Percentiles rank a stretch among this genome's conserved stretches.
Conservation (phyloP, 805 yeast genomes). For the Wickerhamiella kurtzmanii region DNA sequence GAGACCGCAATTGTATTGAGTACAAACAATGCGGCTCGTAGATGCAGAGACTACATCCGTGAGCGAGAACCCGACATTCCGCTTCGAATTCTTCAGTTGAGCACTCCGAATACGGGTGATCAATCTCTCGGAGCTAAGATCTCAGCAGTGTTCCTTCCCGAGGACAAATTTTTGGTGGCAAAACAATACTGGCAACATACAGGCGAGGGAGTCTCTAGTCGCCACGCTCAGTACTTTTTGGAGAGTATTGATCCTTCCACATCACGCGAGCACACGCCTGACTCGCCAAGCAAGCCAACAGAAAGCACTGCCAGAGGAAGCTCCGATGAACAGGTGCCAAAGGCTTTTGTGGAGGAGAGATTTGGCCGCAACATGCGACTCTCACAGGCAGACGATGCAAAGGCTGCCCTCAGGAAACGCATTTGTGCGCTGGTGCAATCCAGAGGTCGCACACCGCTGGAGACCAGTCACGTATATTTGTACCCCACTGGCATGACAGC, state of each 20-base stretch:
- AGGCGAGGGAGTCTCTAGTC: constrained; percentile 91
- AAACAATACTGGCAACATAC: constrained; percentile 93
- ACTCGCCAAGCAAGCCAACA: constrained; percentile 26
- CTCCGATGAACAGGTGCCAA: constrained; percentile 14
- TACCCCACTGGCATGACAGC: constrained; percentile 91
- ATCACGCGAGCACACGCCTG: constrained; percentile 3
- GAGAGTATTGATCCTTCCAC: constrained; percentile 22
- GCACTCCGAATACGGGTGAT: constrained; percentile 19
- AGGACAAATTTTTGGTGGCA: constrained; percentile 44
- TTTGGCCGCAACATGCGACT: constrained; percentile 82
- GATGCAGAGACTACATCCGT: constrained; percentile 70
- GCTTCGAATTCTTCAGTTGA: constrained; percentile 26
- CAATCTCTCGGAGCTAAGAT: constrained; percentile 46
- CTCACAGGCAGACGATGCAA: constrained; percentile 62
- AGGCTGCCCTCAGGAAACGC: constrained; percentile 55
- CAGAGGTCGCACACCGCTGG: constrained; percentile 6
- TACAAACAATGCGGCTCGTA: constrained; percentile 60
- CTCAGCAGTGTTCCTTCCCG: constrained; percentile 67
- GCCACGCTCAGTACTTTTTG: constrained; percentile 74
- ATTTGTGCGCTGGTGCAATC: constrained; percentile 27
- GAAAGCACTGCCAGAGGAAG: constrained; percentile 26
- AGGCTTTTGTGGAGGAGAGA: constrained; percentile 66
- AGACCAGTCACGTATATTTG: constrained; percentile 54
- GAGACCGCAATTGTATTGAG: constrained; percentile 71
- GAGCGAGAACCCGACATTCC: constrained; percentile 25